Conservation (phyloP, 2,329 filamentous ascomycete species). For the Paracamarosporium sp. region DNA sequence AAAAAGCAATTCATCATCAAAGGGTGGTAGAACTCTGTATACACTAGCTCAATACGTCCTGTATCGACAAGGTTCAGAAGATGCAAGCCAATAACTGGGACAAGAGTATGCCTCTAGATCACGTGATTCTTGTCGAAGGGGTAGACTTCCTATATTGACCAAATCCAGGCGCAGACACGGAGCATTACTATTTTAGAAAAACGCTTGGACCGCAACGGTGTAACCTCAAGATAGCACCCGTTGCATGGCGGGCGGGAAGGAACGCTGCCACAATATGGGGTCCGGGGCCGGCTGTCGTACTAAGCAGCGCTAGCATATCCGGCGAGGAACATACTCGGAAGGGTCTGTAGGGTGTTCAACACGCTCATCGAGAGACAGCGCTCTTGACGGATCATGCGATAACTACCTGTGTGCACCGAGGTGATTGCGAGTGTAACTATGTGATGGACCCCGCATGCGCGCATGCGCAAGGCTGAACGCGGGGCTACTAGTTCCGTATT, state of each 20-base stretch:
- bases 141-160: no score
- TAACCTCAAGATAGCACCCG: not conserved
- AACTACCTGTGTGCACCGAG: not conserved
- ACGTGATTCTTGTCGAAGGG: no score
- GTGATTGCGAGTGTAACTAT: not conserved
- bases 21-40: no score
- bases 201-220: not conserved
- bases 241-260: conserved; percentile 6
- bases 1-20: no score
- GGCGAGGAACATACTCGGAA: not conserved
- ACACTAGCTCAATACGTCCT: no score
- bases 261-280: not conserved
- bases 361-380: not conserved
- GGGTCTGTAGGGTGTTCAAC: not conserved
- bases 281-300: not conserved
- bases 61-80: no score
- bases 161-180: no score
- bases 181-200: not conserved
- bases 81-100: no score
- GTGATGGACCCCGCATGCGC: not conserved
- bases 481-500: not conserved
- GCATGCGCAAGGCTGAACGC: conserved; percentile 1
- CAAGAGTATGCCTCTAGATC: no score
- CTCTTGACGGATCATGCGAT: not conserved
- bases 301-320: not conserved